Evolutionary conservation across 2,329 filamentous ascomycete species (phyloP), one percentile per base, ranked within the genome.

Genomic region (Gyromitra esculenta): DNA sequence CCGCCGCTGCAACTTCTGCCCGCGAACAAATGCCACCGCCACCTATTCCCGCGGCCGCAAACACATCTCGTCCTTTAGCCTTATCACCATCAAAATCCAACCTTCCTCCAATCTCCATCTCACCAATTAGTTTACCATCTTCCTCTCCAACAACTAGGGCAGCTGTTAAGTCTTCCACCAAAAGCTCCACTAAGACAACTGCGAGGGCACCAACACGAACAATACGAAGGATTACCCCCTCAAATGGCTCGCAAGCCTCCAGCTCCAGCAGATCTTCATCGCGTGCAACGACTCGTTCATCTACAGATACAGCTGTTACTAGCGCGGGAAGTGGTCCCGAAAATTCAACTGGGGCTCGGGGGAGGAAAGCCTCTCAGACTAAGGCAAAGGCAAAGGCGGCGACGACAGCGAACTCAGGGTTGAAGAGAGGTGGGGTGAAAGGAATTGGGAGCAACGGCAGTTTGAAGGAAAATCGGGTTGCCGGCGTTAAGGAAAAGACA

Each of bases 381-480:
- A 76, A 76, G 35, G 13, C 75, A 56, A 79, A 75, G 43, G 54
- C 66, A 5, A 52, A 43, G 45, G 66, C 31, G 7, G 59, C 67
- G 15, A 41, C 54, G 5, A 13, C 45, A n/a, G 43, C 60, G 45
- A 60, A 54, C 56, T 59, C 66, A 4, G 77, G 75, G 52, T 41
- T 79, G 13, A 77, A 78, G 67, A 62, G 73, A 43, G 71, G 75
- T 37, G 76, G 70, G 4, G 68, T 77, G 31, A 77, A 74, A 45
- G 73, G 60, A 54, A 60, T 41, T 37, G 75, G 72, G 45, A 79
- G 79, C 41, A 77, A 75, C 37, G 79, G 79, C 8, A 80, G 79
- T 69, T 50, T 80, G 57, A 80, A 80, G 41, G 79, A 80, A 68
- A 80, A 80, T 72, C 75, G 69, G 21, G 78, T 79, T 52, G 78